phyloP scores from a whole-genome alignment of 225 moss, liverwort and hornwort species.

The Antitrichia curtipendula region DNA sequence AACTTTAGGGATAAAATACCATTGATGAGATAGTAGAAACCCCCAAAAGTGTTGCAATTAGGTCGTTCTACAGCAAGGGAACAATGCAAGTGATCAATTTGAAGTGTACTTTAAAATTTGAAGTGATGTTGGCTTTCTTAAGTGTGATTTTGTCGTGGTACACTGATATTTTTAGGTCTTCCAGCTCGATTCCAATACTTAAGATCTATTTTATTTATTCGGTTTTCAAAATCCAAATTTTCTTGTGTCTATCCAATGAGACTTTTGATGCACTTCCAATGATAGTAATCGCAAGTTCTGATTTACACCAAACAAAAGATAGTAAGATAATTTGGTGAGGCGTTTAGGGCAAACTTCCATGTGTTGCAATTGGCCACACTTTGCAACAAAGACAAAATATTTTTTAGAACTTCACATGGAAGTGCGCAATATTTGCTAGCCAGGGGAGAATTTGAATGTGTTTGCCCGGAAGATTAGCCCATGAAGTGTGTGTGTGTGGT shows the following conservation, averaged over 20 bases:
- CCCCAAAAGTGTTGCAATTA: too few relatives aligned
- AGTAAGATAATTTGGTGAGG: neutral
- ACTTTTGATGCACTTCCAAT: neutral
- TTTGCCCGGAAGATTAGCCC: too few relatives aligned
- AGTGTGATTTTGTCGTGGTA: fast-evolving
- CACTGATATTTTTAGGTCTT: neutral
- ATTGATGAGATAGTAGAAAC: too few relatives aligned
- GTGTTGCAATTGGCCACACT: fast-evolving
- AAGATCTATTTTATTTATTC: fast-evolving
- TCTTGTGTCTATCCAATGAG: neutral
- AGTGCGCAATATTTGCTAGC: neutral
- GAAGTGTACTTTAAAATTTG: neutral
- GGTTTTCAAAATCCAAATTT: neutral
- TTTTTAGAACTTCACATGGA: fast-evolving
- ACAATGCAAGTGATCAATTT: too few relatives aligned
- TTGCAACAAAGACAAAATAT: neutral
- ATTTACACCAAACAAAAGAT: neutral
- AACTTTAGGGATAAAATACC: too few relatives aligned
- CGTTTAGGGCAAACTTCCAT: neutral
- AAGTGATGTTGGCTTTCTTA: neutral
- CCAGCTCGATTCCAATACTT: neutral
- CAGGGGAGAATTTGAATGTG: too few relatives aligned
- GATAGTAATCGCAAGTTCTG: neutral
- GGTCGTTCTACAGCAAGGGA: too few relatives aligned
- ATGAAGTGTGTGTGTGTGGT: too few relatives aligned